Evolutionary conservation across 192 early-diverging fungal species (phyloP).

Genomic region (Rhizoclosmatium sp.): DNA sequence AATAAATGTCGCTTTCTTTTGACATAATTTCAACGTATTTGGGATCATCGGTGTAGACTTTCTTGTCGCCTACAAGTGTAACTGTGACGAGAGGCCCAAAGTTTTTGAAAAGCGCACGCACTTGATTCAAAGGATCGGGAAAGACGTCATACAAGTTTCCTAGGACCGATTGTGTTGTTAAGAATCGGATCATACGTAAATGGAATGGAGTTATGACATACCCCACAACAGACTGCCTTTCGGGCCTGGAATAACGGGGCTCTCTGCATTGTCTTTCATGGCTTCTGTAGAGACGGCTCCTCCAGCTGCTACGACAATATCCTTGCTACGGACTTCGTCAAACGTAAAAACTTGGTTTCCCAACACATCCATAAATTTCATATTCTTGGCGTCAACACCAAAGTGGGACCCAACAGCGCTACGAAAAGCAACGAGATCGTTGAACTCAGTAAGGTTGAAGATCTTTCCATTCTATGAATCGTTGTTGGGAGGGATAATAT

Average conservation of each 20-base stretch:
- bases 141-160: slow-evolving; percentile 32
- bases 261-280: neutral
- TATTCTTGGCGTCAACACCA: neutral
- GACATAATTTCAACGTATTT: slow-evolving; percentile 49
- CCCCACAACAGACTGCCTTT: neutral
- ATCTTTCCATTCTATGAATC: slow-evolving; percentile 1
- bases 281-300: neutral
- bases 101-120: slow-evolving; percentile 44
- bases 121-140: slow-evolving; percentile 24
- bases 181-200: neutral
- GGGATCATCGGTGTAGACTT: slow-evolving; percentile 52
- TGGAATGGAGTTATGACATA: neutral
- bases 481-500: neutral
- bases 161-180: neutral
- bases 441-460: slow-evolving; percentile 4
- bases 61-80: slow-evolving; percentile 14
- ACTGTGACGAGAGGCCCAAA: slow-evolving; percentile 53
- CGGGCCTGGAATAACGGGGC: slow-evolving; percentile 10
- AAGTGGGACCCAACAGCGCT: neutral
- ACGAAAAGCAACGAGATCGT: neutral
- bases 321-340: slow-evolving; percentile 10
- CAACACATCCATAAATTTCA: neutral
- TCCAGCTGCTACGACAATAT: neutral
- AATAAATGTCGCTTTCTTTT: slow-evolving; percentile 63
- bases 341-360: slow-evolving; percentile 9